phyloP scores from a whole-genome alignment of 176 grass and related monocot genomes.

The Musa acuminata region DNA sequence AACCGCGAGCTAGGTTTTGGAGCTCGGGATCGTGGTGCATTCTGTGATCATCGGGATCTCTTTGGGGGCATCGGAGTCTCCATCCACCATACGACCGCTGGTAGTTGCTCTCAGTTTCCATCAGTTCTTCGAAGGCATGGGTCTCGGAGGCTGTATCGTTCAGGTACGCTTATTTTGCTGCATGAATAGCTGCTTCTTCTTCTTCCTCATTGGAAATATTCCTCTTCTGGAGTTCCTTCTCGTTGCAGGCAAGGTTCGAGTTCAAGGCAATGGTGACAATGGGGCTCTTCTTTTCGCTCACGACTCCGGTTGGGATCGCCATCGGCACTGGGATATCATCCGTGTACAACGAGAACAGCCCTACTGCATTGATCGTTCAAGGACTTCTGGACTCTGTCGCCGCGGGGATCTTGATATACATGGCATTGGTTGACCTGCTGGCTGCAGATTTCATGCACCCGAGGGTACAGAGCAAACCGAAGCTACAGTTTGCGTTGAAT shows the following conservation, averaged over 20 bases:
- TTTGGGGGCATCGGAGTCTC: slow-evolving; percentile 28
- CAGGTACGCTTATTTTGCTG: slow-evolving; percentile 17
- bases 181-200: too few relatives aligned
- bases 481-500: slow-evolving; percentile 40
- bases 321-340: slow-evolving; percentile 66
- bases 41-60: slow-evolving; percentile 60
- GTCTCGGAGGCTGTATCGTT: slow-evolving; percentile 45
- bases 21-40: slow-evolving; percentile 52
- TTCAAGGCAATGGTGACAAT: slow-evolving; percentile 23
- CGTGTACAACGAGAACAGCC: slow-evolving; percentile 49
- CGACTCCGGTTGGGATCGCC: slow-evolving; percentile 41
- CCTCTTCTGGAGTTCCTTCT: neutral
- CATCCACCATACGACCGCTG: slow-evolving; percentile 44
- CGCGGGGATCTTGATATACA: slow-evolving; percentile 55
- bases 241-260: slow-evolving; percentile 39
- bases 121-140: slow-evolving; percentile 53
- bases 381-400: slow-evolving; percentile 37
- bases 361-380: slow-evolving; percentile 42
- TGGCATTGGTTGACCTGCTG: slow-evolving; percentile 53
- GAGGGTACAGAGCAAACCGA: slow-evolving; percentile 38
- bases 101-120: slow-evolving; percentile 46
- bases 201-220: too few relatives aligned
- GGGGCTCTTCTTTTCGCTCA: slow-evolving; percentile 57
- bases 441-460: slow-evolving; percentile 57
- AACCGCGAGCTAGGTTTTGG: slow-evolving; percentile 31